Base-by-base conservation (phyloP, 2,329 filamentous ascomycete genomes). In the Diaporthe amygdali region DNA sequence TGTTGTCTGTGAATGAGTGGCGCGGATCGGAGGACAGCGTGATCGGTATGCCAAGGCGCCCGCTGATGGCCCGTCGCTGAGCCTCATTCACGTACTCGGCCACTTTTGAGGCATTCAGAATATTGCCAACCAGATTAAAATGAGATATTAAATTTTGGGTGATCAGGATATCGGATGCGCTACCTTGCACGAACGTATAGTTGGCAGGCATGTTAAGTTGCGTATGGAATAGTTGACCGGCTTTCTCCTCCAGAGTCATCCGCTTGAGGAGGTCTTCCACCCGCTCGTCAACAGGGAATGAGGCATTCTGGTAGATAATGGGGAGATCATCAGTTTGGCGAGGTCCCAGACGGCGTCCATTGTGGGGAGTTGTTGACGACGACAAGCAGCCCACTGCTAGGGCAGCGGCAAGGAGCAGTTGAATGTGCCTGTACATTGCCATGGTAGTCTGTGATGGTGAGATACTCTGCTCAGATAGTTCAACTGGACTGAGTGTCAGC, bases 11-110 rank as follows among this genome's bases (percentile, higher is more conserved):
- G 74, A 84, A 86, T 3, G 80, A 77, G 69, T 87, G 84, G 1
- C 83, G 81, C 0, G 85, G 86, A 44, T 87, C 86, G 0, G 84
- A 81, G 0, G 84, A 86, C 1, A 87, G 74, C 0, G 85, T 86
- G 41, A 87, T 77, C 0, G 85, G 85, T 37, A 87, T 87, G 0
- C 85, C 85, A 2, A 87, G 81, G 0, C 84, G 79, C 0, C 83
- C 86, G 41, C 82, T 77, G 20, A 82, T 37, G 0, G 84, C 85
- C 4, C 79, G 76, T 51, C 80, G 72, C 71, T 87, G 85, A 7
- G 86, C 70, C 10, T 74, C 74, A 71, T 83, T 87, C 73, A 82
- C 77, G 77, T 81, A 87, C 46, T 81, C 77, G 0, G 83, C 82
- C 20, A 74, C 66, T 44, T 76, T 9, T 51, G 69, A 64, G 4